Evolutionary conservation across 2,329 filamentous ascomycete genomes (phyloP), one percentile per base, ranked within the genome.

Genomic region (Nothophoma quercina): DNA sequence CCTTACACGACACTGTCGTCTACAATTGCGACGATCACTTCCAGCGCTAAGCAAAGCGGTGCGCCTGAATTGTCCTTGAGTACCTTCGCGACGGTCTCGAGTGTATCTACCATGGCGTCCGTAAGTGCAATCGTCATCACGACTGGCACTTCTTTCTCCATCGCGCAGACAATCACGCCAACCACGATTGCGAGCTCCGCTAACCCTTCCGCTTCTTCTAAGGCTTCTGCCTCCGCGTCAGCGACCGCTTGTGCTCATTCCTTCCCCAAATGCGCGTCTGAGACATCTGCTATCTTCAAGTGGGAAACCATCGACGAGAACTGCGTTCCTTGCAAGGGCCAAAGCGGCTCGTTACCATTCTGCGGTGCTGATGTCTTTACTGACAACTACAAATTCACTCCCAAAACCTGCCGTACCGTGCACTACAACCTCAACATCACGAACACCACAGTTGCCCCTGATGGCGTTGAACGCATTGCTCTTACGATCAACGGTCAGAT

Each of bases 401-500:
- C 74, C 5, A 74, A 72, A 54, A 77, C 74, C 7, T 76, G 74
- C 59, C 64, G 66, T 2, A 72, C 65, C 6, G 65, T 70, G 7
- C 67, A 76, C 51, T 79, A 78, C 57, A 39, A 16, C 15, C 36
- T 39, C 3, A n/a, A 43, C 28, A 43, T 43, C 19, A 45, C 42
- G 21, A 45, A 45, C 15, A 45, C 22, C 4, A 45, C 42, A 30
- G 35, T 56, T n/a, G 33, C 89, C 62, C 90, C 90, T 0, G 90
- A 93, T 75, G 87, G 86, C 16, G 81, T 81, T 53, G 78, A 83
- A 32, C 81, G 89, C 25, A 81, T 85, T n/a, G 83, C 84, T 3
- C 90, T 93, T 67, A 89, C 88, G 38, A 88, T 95, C 77, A 93
- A 95, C 65, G 84, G 84, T 4, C 72, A 87, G 75, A 91, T 89